A percentile compares a stretch with the other conserved stretches of the same genome.
phyloP scores from a whole-genome alignment of 257 asterid species.

The Paulownia fortunei region DNA sequence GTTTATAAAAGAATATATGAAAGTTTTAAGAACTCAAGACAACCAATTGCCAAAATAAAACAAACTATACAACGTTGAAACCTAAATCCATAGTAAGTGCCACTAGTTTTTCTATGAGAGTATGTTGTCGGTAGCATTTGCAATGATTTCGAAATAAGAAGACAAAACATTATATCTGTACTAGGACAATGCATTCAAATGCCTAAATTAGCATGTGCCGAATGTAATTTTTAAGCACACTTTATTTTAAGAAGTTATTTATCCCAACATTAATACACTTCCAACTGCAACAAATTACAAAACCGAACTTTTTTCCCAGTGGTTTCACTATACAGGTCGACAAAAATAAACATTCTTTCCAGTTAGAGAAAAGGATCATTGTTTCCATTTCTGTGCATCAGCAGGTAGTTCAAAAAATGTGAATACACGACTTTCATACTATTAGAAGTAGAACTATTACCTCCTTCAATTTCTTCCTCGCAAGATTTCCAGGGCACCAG shows the following conservation, averaged over 20 bases:
- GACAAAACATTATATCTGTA: background rate
- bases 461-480: slow-evolving; percentile 60
- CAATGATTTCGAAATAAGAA: slow-evolving; percentile 8
- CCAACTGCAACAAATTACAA: slow-evolving; percentile 19
- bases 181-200: slow-evolving; percentile 12
- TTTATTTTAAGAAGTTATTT: slow-evolving; percentile 15
- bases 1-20: background rate
- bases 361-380: background rate
- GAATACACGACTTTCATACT: slow-evolving; percentile 17
- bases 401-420: slow-evolving; percentile 7
- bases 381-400: slow-evolving; percentile 8
- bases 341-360: background rate
- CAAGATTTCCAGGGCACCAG: slow-evolving; percentile 90
- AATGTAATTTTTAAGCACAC: background rate
- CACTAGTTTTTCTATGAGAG: background rate
- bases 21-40: slow-evolving; percentile 7
- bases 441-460: slow-evolving; percentile 42
- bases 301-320: slow-evolving; percentile 6
- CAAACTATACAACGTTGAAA: slow-evolving; percentile 9
- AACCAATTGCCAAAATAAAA: slow-evolving; percentile 20
- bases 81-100: slow-evolving; percentile 3
- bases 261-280: slow-evolving; percentile 24
- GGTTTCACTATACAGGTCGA: background rate
- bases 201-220: background rate
- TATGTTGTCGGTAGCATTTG: background rate